Evolutionary conservation across 1,139 yeast species (phyloP).

Genomic region (Saccharomycopsis hybrid): DNA sequence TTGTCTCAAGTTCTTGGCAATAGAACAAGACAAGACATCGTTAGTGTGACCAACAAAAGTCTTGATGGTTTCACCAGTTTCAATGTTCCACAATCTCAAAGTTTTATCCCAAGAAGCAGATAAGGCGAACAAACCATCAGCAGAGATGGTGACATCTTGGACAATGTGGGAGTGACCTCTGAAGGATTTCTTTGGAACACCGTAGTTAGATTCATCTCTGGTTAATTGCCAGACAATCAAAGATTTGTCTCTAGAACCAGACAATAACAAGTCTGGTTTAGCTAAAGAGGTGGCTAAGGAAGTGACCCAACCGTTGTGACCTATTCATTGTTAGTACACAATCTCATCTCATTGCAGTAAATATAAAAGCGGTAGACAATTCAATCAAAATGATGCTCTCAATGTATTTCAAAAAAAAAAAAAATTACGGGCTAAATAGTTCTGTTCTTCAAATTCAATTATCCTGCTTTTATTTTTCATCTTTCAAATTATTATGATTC

Average conservation of each 20-base stretch:
- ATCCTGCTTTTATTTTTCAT: too few relatives aligned
- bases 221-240: slow-evolving; percentile 98
- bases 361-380: too few relatives aligned
- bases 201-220: slow-evolving; percentile 93
- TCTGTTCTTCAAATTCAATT: too few relatives aligned
- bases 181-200: slow-evolving; percentile 96
- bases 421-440: too few relatives aligned
- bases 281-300: slow-evolving; percentile 97
- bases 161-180: slow-evolving; percentile 99
- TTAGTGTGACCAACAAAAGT: slow-evolving; percentile 98
- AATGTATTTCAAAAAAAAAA: too few relatives aligned
- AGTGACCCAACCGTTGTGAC: slow-evolving; percentile 93
- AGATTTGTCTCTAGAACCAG: slow-evolving; percentile 99
- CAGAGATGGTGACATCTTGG: slow-evolving; percentile 95
- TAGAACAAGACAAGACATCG: slow-evolving; percentile 95
- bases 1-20: slow-evolving; percentile 96
- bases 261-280: slow-evolving; percentile 96
- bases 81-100: slow-evolving; percentile 97
- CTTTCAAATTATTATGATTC: too few relatives aligned
- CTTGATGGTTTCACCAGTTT: slow-evolving; percentile 88
- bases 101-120: slow-evolving; percentile 99
- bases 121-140: slow-evolving; percentile 97
- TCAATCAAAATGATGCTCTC: too few relatives aligned
- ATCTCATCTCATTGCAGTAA: too few relatives aligned
- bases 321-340: slow-evolving; percentile 26